Conservation (phyloP, 2,329 filamentous ascomycete species). For the Venturiaceae sp. region DNA sequence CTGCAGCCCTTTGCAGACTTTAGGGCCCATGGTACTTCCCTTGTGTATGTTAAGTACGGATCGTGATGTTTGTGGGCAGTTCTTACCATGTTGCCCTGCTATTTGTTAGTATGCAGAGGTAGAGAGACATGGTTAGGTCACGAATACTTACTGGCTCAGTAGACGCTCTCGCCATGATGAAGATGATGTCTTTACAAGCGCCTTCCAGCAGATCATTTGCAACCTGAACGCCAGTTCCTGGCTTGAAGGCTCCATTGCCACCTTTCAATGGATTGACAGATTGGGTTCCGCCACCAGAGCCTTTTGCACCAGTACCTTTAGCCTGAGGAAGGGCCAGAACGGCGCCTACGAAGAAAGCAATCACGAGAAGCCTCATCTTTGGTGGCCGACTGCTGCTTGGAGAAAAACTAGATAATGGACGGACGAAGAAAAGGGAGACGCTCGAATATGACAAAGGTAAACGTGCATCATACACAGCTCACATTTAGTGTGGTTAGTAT, state of each 20-base stretch:
- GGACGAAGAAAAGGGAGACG: no score
- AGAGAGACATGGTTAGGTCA: slow-evolving; percentile 14
- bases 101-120: background rate
- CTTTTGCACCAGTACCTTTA: background rate
- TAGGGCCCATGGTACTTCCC: slow-evolving; percentile 11
- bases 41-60: slow-evolving; percentile 11
- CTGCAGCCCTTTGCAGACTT: slow-evolving; percentile 3
- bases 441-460: no score
- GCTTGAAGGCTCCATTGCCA: background rate
- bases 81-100: background rate
- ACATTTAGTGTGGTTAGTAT: no score
- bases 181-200: slow-evolving; percentile 25
- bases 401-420: no score
- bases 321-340: background rate
- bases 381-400: no score
- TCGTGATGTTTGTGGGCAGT: background rate
- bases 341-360: background rate
- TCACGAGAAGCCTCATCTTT: background rate
- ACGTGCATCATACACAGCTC: no score
- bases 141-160: slow-evolving; percentile 31
- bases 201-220: slow-evolving; percentile 28
- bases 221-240: background rate
- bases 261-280: background rate
- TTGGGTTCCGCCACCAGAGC: background rate
- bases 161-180: slow-evolving; percentile 32